Percentiles rank a stretch among this genome's conserved stretches.
Conservation (phyloP, 495 filamentous ascomycete genomes). For the Hypomontagnella submonticulosa region DNA sequence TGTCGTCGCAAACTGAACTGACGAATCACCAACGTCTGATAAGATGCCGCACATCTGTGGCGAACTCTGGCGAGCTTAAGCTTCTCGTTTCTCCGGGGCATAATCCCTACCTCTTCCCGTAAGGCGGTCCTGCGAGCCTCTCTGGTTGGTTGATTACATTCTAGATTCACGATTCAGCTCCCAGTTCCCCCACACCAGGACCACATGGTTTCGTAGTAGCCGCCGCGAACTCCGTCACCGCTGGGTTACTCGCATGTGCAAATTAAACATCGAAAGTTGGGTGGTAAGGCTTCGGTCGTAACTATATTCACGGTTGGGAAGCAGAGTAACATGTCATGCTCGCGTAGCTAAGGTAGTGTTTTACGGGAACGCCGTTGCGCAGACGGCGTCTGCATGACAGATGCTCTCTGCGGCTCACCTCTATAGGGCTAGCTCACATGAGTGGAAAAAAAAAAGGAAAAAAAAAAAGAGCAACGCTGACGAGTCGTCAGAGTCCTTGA, state of each 20-base stretch:
- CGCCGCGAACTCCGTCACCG: constrained; percentile 34
- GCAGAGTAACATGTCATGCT: constrained; percentile 13
- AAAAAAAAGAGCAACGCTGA: not conserved
- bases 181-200: constrained; percentile 32
- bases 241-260: constrained; percentile 28
- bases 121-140: constrained; percentile 13
- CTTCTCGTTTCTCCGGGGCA: constrained; percentile 34
- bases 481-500: constrained; percentile 3
- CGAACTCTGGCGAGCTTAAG: constrained; percentile 35
- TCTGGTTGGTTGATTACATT: constrained; percentile 27
- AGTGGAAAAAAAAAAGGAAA: not conserved
- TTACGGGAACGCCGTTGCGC: no score
- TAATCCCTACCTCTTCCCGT: constrained; percentile 38
- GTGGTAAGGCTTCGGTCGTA: not conserved
- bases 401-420: constrained; percentile 17
- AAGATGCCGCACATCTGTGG: constrained; percentile 42
- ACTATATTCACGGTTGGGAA: constrained; percentile 1
- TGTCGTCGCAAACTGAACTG: constrained; percentile 41
- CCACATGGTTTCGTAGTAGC: constrained; percentile 36
- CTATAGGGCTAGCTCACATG: constrained; percentile 9
- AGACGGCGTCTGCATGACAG: constrained; percentile 6
- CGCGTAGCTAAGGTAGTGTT: not conserved
- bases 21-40: constrained; percentile 38
- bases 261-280: constrained; percentile 17
- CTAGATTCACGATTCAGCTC: constrained; percentile 36